A percentile compares a stretch with the other conserved stretches of the same genome.
Conservation (phyloP, 345 rosid species). For the Erodium maritimum region DNA sequence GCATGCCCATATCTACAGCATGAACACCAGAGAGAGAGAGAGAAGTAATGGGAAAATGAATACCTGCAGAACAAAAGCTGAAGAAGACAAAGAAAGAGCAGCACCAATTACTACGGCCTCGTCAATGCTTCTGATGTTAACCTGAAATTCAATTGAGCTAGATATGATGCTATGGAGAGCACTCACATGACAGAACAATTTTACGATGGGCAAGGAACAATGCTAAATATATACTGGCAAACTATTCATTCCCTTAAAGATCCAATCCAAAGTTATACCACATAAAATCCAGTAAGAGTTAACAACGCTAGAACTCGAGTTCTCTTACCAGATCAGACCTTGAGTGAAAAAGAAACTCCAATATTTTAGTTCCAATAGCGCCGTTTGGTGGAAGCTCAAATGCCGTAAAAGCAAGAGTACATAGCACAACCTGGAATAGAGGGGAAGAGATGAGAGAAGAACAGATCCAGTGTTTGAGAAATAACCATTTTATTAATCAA, state of each 20-base stretch:
- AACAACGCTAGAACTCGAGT: not conserved
- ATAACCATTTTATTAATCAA: not conserved
- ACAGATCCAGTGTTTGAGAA: constrained; percentile 2
- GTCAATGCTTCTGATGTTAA: constrained; percentile 90
- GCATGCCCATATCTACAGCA: too few species aligned
- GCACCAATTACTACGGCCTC: constrained; percentile 97
- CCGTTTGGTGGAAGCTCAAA: constrained; percentile 99
- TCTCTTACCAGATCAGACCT: constrained; percentile 72
- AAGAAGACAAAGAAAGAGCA: constrained; percentile 91
- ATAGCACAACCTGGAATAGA: constrained; percentile 65
- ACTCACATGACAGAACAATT: not conserved
- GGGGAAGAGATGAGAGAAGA: constrained; percentile 3
- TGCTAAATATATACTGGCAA: not conserved
- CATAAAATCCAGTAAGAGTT: not conserved
- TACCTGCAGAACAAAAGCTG: constrained; percentile 98
- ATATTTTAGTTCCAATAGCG: constrained; percentile 78
- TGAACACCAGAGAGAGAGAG: not conserved
- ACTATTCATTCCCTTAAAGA: not conserved
- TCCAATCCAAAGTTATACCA: constrained; percentile 1
- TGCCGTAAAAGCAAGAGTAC: constrained; percentile 90
- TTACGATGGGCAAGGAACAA: not conserved
- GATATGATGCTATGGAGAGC: not conserved
- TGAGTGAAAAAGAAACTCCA: constrained; percentile 86
- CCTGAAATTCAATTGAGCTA: constrained; percentile 27
- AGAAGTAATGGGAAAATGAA: constrained; percentile 10